Evolutionary conservation across 108 stramenopile species (phyloP), one percentile per base, ranked within the genome.

Genomic region (Discostella pseudostelligera): DNA sequence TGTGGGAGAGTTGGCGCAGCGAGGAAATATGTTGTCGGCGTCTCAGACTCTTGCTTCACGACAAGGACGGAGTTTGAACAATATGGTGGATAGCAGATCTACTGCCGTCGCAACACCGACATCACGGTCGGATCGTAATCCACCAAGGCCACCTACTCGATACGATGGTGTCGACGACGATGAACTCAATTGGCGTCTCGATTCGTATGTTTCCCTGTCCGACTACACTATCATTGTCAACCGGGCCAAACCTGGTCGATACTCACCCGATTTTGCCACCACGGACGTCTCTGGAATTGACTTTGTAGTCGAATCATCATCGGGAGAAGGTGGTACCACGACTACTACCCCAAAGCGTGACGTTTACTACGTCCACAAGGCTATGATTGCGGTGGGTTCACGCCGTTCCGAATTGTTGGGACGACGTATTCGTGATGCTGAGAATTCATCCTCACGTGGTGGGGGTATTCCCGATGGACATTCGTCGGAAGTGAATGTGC

Each of bases 141-240:
- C 59, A 39, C 65, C 46, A 39, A 29, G 28, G 28, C 69, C 24
- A 51, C 51, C 50, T 5, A 48, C 67, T 22, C 51, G 62, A 20
- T 68, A 64, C 50, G 75, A 76, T 54, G 75, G 75, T 3, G 75
- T 76, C 7, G 58, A 69, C 45, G 75, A 76, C 35, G 67, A 69
- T 0, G 75, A 76, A 59, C 47, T 76, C n/a, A 76, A 77, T 39
- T 77, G 76, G 76, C 76, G 76, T 64, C 53, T 77, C 20, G 76
- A 77, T 32, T 70, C 61, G 14, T 69, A 77, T 47, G 62, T 58
- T 0, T 65, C 68, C 8, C 56, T 77, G 40, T 69, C 67, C 45
- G 76, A 77, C 43, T 77, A 56, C 29, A 77, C 76, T 13, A 77
- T 77, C 19, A 62, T 77, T 17, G 68, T 77, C 21, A 60, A 69